Conservation (phyloP, 2,329 filamentous ascomycete genomes). For the Pseudodiploospora longispora region DNA sequence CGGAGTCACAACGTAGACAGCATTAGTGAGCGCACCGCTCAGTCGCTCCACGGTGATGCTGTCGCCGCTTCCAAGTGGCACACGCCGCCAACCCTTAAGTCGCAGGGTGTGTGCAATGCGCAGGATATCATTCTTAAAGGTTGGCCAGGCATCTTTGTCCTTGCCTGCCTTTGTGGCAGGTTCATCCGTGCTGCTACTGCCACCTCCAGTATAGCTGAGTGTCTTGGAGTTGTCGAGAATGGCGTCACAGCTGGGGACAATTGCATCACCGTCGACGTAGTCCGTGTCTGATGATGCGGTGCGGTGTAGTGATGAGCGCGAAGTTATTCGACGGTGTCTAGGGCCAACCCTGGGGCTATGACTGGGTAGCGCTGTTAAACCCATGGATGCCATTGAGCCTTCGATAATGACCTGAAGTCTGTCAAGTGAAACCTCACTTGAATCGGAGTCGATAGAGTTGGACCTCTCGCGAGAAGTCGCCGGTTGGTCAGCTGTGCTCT, state of each 20-base stretch:
- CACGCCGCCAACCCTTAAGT: slow-evolving; percentile 83
- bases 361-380: slow-evolving; percentile 37
- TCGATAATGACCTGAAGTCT: slow-evolving; percentile 73
- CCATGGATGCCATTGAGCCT: slow-evolving; percentile 50
- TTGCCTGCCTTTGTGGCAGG: slow-evolving; percentile 45
- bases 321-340: slow-evolving; percentile 29
- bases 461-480: slow-evolving; percentile 26
- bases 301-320: slow-evolving; percentile 32
- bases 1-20: slow-evolving; percentile 88
- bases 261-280: slow-evolving; percentile 66
- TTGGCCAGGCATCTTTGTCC: slow-evolving; percentile 70
- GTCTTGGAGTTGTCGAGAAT: slow-evolving; percentile 86
- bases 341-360: slow-evolving; percentile 34
- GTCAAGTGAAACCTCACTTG: slow-evolving; percentile 67
- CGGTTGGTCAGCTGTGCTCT: slow-evolving; percentile 13
- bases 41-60: slow-evolving; percentile 64
- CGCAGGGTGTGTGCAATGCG: slow-evolving; percentile 80
- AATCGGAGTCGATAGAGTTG: slow-evolving; percentile 56
- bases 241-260: slow-evolving; percentile 81
- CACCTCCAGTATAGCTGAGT: slow-evolving; percentile 58
- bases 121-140: slow-evolving; percentile 87
- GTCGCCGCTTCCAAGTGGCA: slow-evolving; percentile 63
- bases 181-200: slow-evolving; percentile 33
- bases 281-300: slow-evolving; percentile 76
- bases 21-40: slow-evolving; percentile 91